These are phyloP conservation scores for Fusarium newnesense DNA, from an alignment of 2,329 filamentous ascomycete genomes.

Conservation along the genomic window DNA sequence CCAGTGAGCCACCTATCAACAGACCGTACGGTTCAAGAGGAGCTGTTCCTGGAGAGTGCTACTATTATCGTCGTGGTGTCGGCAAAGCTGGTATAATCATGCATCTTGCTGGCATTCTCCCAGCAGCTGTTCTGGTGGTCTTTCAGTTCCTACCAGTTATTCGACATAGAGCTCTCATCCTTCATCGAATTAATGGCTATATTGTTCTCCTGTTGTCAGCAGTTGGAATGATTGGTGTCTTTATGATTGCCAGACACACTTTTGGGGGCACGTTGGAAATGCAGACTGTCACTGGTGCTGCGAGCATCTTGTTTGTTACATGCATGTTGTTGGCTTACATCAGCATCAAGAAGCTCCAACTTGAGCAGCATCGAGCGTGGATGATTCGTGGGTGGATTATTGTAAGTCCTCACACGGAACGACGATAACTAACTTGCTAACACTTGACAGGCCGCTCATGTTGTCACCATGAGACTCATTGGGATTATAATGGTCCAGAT, in stretches of 20 bases:
- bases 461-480: slow-evolving; percentile 64
- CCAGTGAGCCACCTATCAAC: not conserved
- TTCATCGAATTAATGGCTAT: slow-evolving; percentile 72
- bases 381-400: slow-evolving; percentile 68
- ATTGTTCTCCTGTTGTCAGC: slow-evolving; percentile 60
- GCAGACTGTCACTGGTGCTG: slow-evolving; percentile 56
- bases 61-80: slow-evolving; percentile 47
- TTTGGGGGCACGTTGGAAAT: slow-evolving; percentile 66
- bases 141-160: slow-evolving; percentile 61
- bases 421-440: not conserved
- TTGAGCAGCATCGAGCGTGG: slow-evolving; percentile 72
- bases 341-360: slow-evolving; percentile 69
- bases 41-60: slow-evolving; percentile 53
- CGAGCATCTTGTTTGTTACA: slow-evolving; percentile 57
- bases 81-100: slow-evolving; percentile 54
- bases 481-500: slow-evolving; percentile 55
- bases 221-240: slow-evolving; percentile 57
- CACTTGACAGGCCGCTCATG: slow-evolving; percentile 51
- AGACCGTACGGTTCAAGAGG: slow-evolving; percentile 14
- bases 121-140: slow-evolving; percentile 55
- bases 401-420: slow-evolving; percentile 36
- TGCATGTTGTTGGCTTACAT: slow-evolving; percentile 59
- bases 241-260: slow-evolving; percentile 62
- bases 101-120: slow-evolving; percentile 59
- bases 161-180: slow-evolving; percentile 57